A percentile compares a stretch with the other conserved stretches of the same genome.
These are phyloP conservation scores for Harringtonia aguacate DNA, from an alignment of 2,329 filamentous ascomycete species.

Conservation along the genomic window DNA sequence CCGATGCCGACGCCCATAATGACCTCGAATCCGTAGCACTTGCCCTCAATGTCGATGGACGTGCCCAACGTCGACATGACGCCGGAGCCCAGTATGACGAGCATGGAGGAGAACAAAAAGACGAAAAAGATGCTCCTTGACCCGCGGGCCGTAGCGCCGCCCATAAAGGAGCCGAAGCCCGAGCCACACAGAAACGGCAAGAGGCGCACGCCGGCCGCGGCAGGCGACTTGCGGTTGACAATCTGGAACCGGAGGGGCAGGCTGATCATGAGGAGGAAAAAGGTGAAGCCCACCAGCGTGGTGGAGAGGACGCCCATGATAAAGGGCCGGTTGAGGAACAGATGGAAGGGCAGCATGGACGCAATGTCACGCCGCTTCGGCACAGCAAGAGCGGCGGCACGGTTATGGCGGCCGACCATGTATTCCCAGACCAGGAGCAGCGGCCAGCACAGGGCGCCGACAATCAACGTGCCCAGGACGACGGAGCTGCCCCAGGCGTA, in stretches of 20 bases:
- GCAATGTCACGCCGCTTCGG: too few relatives aligned
- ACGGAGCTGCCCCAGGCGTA: neutral
- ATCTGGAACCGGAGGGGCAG: slow-evolving; percentile 15
- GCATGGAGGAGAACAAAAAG: slow-evolving; percentile 1
- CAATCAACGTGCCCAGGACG: neutral
- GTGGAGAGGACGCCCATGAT: slow-evolving; percentile 11
- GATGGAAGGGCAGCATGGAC: slow-evolving; percentile 8
- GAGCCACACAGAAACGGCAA: slow-evolving; percentile 9
- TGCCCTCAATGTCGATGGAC: slow-evolving; percentile 4
- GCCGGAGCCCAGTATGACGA: slow-evolving; percentile 10
- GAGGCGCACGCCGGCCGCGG: slow-evolving; percentile 14
- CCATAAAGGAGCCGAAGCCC: slow-evolving; percentile 6
- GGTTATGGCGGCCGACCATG: neutral
- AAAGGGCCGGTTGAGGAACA: slow-evolving; percentile 13
- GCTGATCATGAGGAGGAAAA: slow-evolving; percentile 13
- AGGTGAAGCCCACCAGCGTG: slow-evolving; percentile 13
- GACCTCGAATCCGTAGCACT: slow-evolving; percentile 12
- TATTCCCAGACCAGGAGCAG: neutral
- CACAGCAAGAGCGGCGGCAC: neutral
- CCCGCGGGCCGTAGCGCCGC: slow-evolving; percentile 11
- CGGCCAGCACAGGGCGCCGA: neutral
- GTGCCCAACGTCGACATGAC: slow-evolving; percentile 9
- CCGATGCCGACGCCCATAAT: slow-evolving; percentile 12
- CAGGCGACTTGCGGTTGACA: slow-evolving; percentile 13
- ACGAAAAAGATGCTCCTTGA: neutral